Evolutionary conservation across 345 rosid species (phyloP), one percentile per base, ranked within the genome.

Genomic region (Eutrema yunnanense): DNA sequence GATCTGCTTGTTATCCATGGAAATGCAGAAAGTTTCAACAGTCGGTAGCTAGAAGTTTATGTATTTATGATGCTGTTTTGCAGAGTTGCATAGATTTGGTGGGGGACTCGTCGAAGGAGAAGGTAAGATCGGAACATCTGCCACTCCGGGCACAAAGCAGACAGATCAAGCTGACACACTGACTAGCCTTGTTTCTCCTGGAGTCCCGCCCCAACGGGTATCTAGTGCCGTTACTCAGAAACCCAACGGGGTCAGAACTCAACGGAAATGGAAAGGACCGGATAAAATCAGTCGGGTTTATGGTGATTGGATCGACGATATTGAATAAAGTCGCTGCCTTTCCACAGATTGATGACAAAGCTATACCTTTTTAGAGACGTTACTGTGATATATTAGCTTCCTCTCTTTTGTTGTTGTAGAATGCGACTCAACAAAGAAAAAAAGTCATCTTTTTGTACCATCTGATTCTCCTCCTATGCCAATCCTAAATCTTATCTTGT

Each of bases 221-320:
- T 75, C 95, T 8, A 67, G 84, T 32, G 67, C 82, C 26, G 75
- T 82, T 53, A 63, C 74, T 27, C 97, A 87, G 73, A 80, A 81
- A 70, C 79, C 92, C 4, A 66, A 12, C 1, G 96, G 94, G 14
- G 92, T 87, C 52, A 89, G 88, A 77, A 58, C 87, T 62, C 86
- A 71, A 69, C 83, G 88, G 69, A 94, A 91, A 71, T 94, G 98
- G 98, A 94, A 89, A 65, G 97, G 98, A 67, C 98, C 98, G 0
- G 92, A 89, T 77, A 91, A 85, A 83, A 89, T 89, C 78, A 94
- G 95, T 80, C 72, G 92, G 82, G 87, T 94, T 79, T 94, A 94
- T 34, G 97, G 98, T 46, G 98, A 94, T 81, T 94, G 97, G 97
- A 89, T 94, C 26, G 98, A 93, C 46, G 97, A 93, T 38, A 61